A percentile compares a stretch with the other conserved stretches of the same genome.
Evolutionary conservation across 306 rosid genomes (phyloP).

Genomic region (Clitoria ternatea): DNA sequence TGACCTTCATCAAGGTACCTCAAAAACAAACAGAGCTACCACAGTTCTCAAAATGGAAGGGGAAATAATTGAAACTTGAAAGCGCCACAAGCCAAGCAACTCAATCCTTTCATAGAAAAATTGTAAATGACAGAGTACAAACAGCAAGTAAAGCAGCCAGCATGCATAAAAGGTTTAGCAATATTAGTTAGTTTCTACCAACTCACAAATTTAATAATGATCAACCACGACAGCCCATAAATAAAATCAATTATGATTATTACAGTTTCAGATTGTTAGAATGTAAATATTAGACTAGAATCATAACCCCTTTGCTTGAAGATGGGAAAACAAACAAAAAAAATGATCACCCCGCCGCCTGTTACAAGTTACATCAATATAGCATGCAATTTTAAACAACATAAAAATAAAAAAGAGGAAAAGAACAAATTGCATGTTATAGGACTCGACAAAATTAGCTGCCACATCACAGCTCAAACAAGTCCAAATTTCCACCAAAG

Average conservation of each 20-base stretch:
- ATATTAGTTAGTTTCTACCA: not conserved
- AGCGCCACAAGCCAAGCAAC: constrained; percentile 21
- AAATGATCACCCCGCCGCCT: constrained; percentile 1
- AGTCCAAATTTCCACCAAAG: constrained; percentile 8
- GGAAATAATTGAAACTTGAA: not conserved
- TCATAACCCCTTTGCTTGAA: not conserved
- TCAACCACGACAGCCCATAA: too few relatives aligned
- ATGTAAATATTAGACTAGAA: constrained; percentile 18
- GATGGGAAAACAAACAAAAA: not conserved
- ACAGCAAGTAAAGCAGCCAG: not conserved
- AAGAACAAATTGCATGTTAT: not conserved
- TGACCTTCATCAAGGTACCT: not conserved
- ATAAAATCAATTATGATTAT: not conserved
- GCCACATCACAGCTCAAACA: constrained; percentile 19
- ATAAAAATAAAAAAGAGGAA: too few relatives aligned
- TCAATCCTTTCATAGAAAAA: not conserved
- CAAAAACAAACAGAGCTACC: not conserved
- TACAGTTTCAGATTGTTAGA: constrained; percentile 19
- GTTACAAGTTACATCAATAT: constrained; percentile 17
- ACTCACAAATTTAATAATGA: constrained; percentile 15
- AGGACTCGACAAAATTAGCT: not conserved
- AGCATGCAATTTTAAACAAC: constrained; percentile 9
- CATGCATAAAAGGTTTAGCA: not conserved
- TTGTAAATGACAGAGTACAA: not conserved
- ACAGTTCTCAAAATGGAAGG: not conserved